These are phyloP conservation scores for Scheffersomyces parashehatae DNA, from an alignment of 1,139 yeast genomes.

Conservation along the genomic window DNA sequence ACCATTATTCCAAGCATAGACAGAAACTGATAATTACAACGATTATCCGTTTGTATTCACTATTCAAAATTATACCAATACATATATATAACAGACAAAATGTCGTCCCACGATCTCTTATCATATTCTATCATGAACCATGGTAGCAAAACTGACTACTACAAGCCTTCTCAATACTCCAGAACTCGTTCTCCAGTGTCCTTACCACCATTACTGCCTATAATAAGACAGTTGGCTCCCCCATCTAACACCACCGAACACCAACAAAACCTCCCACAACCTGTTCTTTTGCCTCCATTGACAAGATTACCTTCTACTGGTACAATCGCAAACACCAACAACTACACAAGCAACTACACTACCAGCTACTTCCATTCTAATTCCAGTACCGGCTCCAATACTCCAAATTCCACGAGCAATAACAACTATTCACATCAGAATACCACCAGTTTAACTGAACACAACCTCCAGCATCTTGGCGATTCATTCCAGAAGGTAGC, in stretches of 20 bases:
- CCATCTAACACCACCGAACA: conserved; percentile 4
- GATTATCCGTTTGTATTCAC: too few species aligned
- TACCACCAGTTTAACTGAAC: conserved; percentile 9
- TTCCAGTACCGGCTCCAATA: neutral
- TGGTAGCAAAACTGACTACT: conserved; percentile 12
- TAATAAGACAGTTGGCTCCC: conserved; percentile 8
- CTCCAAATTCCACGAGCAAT: neutral
- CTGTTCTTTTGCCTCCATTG: conserved; percentile 7
- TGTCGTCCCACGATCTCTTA: conserved; percentile 33
- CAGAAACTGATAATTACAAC: too few species aligned
- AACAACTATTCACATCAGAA: neutral
- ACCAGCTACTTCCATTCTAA: conserved; percentile 1
- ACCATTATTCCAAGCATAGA: too few species aligned
- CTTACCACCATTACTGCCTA: conserved; percentile 15
- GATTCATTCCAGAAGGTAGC: conserved; percentile 1
- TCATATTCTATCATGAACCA: conserved; percentile 37
- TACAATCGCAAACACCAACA: too few species aligned
- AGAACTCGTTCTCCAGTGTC: conserved; percentile 3
- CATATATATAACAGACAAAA: conserved; percentile 6
- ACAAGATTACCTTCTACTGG: conserved; percentile 2
- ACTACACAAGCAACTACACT: conserved; percentile 5
- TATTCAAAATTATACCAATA: too few species aligned
- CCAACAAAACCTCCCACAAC: conserved; percentile 3
- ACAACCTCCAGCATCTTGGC: conserved; percentile 12
- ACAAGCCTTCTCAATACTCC: neutral